A percentile compares a stretch with the other conserved stretches of the same genome.
Evolutionary conservation across 495 filamentous ascomycete genomes (phyloP).

Genomic region (Annulohypoxylon bovei): DNA sequence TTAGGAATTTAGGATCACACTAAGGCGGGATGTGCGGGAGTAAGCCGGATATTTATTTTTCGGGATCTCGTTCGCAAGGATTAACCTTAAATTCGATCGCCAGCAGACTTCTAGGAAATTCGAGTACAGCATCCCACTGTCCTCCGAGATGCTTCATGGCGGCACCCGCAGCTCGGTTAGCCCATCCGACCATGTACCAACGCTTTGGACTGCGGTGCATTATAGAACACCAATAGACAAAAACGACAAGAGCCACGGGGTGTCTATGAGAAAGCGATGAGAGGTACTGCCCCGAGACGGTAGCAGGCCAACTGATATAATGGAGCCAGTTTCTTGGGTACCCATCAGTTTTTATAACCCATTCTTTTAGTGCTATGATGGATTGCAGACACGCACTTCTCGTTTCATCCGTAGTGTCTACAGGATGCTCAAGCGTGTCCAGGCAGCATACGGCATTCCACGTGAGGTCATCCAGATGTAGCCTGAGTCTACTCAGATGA

Average conservation of each 20-base stretch:
- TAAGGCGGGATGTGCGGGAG: not conserved
- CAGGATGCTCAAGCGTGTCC: constrained; percentile 17
- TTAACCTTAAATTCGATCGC: not conserved
- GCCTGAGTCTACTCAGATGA: not conserved
- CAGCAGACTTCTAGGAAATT: constrained; percentile 4
- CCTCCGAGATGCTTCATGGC: constrained; percentile 34
- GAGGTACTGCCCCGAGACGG: constrained; percentile 32
- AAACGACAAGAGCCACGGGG: constrained; percentile 34
- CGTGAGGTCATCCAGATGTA: not conserved
- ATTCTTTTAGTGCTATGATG: constrained; percentile 22
- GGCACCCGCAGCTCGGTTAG: constrained; percentile 21
- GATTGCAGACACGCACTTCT: constrained; percentile 26
- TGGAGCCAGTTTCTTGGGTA: constrained; percentile 36
- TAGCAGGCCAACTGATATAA: constrained; percentile 39
- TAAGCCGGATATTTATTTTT: not conserved
- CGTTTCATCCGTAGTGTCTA: constrained; percentile 8
- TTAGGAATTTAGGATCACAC: not conserved
- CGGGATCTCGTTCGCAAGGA: not conserved
- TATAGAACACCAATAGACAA: constrained; percentile 42
- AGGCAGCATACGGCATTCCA: constrained; percentile 24
- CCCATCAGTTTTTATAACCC: constrained; percentile 26
- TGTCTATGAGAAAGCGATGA: constrained; percentile 24
- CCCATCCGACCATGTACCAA: constrained; percentile 40
- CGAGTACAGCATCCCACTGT: constrained; percentile 29
- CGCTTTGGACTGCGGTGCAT: constrained; percentile 37